Evolutionary conservation across 2,329 filamentous ascomycete species (phyloP).

Genomic region (Macrophomina pseudophaseolina): DNA sequence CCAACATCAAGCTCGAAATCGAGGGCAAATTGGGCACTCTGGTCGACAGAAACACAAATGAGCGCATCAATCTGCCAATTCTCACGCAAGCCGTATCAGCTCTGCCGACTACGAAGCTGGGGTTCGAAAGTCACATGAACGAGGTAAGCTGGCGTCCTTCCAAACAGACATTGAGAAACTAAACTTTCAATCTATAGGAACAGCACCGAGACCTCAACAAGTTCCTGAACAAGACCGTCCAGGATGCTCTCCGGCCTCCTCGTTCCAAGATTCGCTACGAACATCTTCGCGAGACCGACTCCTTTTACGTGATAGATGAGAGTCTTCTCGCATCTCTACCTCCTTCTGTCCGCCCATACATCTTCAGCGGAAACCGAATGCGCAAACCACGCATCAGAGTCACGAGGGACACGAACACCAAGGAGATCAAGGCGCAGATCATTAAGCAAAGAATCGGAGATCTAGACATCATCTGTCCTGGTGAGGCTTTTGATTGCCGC

Average conservation of each 20-base stretch:
- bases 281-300: constrained; percentile 82
- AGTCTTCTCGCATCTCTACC: constrained; percentile 34
- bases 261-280: constrained; percentile 76
- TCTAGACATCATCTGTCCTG: constrained; percentile 83
- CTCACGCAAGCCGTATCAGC: constrained; percentile 64
- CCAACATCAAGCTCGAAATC: constrained; percentile 75
- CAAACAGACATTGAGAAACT: not conserved
- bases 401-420: constrained; percentile 75
- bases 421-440: constrained; percentile 76
- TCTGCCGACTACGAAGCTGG: constrained; percentile 55
- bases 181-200: constrained; percentile 51
- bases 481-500: constrained; percentile 81
- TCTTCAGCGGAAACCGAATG: constrained; percentile 27
- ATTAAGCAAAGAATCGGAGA: constrained; percentile 90
- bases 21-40: constrained; percentile 91
- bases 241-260: constrained; percentile 50
- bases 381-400: constrained; percentile 52
- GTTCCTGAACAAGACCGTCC: constrained; percentile 75
- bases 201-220: constrained; percentile 86
- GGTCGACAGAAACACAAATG: constrained; percentile 72
- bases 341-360: constrained; percentile 53
- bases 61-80: constrained; percentile 71
- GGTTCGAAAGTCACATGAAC: constrained; percentile 83
- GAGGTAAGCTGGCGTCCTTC: constrained; percentile 38
- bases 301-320: constrained; percentile 63